phyloP scores from a whole-genome alignment of 371 early-diverging fungal genomes.

The Batkoa obscura region DNA sequence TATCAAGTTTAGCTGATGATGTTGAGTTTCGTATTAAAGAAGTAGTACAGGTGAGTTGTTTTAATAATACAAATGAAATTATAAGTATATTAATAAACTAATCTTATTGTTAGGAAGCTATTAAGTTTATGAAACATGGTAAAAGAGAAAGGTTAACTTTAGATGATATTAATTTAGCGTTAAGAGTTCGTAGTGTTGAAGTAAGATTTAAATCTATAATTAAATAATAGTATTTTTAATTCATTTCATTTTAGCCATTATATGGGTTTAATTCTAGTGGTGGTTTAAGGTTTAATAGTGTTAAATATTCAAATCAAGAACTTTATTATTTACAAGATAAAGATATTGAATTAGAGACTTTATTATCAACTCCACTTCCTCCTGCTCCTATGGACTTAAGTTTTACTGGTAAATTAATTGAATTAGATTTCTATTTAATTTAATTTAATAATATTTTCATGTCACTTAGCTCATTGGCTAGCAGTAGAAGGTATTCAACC shows the following conservation, averaged over 20 bases:
- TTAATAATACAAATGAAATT: too few relatives aligned
- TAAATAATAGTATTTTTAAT: too few relatives aligned
- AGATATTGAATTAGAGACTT: conserved; percentile 87
- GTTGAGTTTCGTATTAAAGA: conserved; percentile 94
- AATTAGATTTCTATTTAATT: too few relatives aligned
- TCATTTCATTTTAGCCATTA: too few relatives aligned
- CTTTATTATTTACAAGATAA: conserved; percentile 94
- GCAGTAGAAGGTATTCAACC: conserved; percentile 99
- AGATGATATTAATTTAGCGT: conserved; percentile 90
- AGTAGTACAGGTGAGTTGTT: conserved; percentile 63
- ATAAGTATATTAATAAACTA: too few relatives aligned
- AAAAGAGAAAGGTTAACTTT: conserved; percentile 72
- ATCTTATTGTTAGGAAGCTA: conserved; percentile 50
- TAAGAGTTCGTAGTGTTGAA: conserved; percentile 91
- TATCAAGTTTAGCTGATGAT: conserved; percentile 73
- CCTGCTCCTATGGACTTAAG: conserved; percentile 78
- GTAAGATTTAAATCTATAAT: too few relatives aligned
- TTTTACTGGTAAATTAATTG: conserved; percentile 61
- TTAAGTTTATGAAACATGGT: conserved; percentile 96
- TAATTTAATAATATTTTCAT: too few relatives aligned
- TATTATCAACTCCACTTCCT: conserved; percentile 82
- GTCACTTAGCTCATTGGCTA: too few relatives aligned
- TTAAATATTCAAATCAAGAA: conserved; percentile 34
- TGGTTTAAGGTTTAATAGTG: conserved; percentile 49
- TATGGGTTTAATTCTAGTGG: conserved; percentile 85